Conservation (phyloP, 1,139 yeast genomes). For the Magnusiomyces magnusii region DNA sequence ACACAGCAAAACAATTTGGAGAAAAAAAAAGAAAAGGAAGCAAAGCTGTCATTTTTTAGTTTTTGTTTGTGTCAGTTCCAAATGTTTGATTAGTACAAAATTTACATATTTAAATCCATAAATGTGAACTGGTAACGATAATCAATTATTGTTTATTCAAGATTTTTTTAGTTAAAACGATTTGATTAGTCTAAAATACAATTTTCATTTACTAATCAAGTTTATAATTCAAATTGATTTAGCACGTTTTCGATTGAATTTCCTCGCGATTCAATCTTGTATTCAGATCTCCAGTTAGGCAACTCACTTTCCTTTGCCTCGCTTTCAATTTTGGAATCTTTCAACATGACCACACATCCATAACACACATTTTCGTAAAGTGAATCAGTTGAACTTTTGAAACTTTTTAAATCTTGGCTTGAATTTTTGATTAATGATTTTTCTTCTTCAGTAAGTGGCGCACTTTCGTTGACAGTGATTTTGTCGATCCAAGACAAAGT, state of each 20-base stretch:
- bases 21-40: too few species aligned
- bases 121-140: too few species aligned
- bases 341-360: constrained; percentile 63
- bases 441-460: constrained; percentile 29
- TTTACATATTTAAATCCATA: too few species aligned
- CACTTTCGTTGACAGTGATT: constrained; percentile 61
- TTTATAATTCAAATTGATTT: constrained; percentile 1
- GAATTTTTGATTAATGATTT: background rate
- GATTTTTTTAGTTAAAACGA: too few species aligned
- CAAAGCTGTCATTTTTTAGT: too few species aligned
- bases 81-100: too few species aligned
- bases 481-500: constrained; percentile 63
- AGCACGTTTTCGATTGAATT: background rate
- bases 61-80: too few species aligned
- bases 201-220: too few species aligned
- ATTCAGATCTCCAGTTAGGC: constrained; percentile 17
- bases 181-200: too few species aligned
- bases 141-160: too few species aligned
- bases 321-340: constrained; percentile 17
- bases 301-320: constrained; percentile 14
- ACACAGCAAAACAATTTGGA: too few species aligned
- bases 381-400: background rate
- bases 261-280: background rate
- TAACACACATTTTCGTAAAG: constrained; percentile 47
- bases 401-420: background rate